Conservation (phyloP, 352 stramenopile species). For the Globisporangium middletonii region DNA sequence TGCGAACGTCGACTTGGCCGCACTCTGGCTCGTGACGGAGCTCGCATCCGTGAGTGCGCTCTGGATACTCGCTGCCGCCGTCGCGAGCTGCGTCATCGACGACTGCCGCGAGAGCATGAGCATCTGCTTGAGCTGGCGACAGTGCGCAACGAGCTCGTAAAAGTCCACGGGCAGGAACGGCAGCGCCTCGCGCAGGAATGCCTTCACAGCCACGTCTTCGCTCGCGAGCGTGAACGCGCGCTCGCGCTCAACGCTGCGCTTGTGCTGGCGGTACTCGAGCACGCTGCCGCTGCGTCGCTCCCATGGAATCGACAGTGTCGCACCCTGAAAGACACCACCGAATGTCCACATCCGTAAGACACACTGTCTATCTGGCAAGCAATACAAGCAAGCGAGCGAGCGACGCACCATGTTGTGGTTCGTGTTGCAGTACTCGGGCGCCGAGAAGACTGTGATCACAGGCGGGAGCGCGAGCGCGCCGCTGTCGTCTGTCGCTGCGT, state of each 20-base stretch:
- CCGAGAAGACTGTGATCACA: slow-evolving; percentile 79
- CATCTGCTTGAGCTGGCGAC: slow-evolving; percentile 34
- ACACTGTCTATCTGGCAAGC: background rate
- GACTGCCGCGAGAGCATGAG: slow-evolving; percentile 12
- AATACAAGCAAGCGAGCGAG: background rate
- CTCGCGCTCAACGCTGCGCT: slow-evolving; percentile 49
- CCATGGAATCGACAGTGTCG: slow-evolving; percentile 63
- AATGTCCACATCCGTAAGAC: background rate
- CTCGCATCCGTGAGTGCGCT: background rate
- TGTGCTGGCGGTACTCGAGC: slow-evolving; percentile 68
- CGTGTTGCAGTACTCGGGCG: slow-evolving; percentile 80
- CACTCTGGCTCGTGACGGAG: background rate
- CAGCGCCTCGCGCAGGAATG: slow-evolving; percentile 47
- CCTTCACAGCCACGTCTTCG: slow-evolving; percentile 47
- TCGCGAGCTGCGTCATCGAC: slow-evolving; percentile 11
- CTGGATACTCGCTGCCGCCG: background rate
- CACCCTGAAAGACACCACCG: slow-evolving; percentile 21
- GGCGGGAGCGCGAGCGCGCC: slow-evolving; percentile 32
- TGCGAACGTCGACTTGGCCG: background rate
- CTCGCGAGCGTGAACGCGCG: slow-evolving; percentile 43
- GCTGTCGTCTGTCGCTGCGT: slow-evolving; percentile 3
- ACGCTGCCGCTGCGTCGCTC: slow-evolving; percentile 19
- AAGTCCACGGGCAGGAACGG: slow-evolving; percentile 78
- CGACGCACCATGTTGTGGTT: slow-evolving; percentile 57
- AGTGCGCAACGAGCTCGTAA: slow-evolving; percentile 62